phyloP scores from a whole-genome alignment of 2,329 filamentous ascomycete genomes.

The Aspergillus neoniger region DNA sequence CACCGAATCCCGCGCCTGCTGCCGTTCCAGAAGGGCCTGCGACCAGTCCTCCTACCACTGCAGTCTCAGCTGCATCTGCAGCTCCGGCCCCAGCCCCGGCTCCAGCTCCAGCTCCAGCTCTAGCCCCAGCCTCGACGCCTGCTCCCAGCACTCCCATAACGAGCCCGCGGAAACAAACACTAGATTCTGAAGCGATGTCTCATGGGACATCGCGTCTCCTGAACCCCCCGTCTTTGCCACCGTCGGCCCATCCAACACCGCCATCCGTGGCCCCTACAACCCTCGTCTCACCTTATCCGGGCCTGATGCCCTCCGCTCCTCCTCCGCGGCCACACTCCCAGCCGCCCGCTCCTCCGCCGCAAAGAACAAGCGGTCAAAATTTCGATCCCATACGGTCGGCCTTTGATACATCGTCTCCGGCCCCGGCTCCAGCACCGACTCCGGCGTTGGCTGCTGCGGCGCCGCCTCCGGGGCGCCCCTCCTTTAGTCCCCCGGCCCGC shows the following conservation, averaged over 20 bases:
- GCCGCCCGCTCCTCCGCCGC: conserved; percentile 43
- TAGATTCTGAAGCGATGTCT: conserved; percentile 22
- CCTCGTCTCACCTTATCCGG: conserved; percentile 21
- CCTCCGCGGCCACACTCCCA: conserved; percentile 46
- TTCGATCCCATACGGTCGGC: conserved; percentile 86
- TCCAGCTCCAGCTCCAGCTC: conserved; percentile 15
- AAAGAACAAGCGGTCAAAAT: conserved; percentile 72
- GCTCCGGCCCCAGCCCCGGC: conserved; percentile 16
- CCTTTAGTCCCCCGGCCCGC: conserved; percentile 50
- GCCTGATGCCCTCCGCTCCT: conserved; percentile 23
- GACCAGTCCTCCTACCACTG: conserved; percentile 9
- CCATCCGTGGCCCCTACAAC: conserved; percentile 28
- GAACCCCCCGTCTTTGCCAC: conserved; percentile 25
- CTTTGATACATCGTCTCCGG: conserved; percentile 48
- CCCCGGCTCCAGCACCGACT: conserved; percentile 27
- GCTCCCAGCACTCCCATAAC: conserved; percentile 17
- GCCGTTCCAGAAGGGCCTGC: conserved; percentile 12
- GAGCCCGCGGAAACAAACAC: conserved; percentile 7
- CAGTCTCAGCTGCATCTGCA: conserved; percentile 8
- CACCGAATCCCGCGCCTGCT: background rate
- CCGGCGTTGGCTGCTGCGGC: conserved; percentile 32
- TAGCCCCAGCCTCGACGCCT: conserved; percentile 19
- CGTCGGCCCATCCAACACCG: conserved; percentile 32
- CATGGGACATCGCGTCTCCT: conserved; percentile 19
- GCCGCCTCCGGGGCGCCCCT: conserved; percentile 11